Evolutionary conservation across 164 flowering plant genomes (phyloP).

Genomic region (Sedum album): DNA sequence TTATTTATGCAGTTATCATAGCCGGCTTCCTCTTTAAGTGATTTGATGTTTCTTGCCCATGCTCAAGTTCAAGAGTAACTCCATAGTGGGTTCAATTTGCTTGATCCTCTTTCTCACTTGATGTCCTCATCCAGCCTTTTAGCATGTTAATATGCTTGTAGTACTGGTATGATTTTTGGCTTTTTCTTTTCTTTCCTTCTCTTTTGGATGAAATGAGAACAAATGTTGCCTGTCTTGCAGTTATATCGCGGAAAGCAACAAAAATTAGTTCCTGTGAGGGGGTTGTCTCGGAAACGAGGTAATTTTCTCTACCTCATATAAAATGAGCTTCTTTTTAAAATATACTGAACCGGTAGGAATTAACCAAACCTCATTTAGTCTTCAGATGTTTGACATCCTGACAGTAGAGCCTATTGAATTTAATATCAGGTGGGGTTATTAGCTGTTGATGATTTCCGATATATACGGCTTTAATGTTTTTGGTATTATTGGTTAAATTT

Average conservation of each 20-base stretch:
- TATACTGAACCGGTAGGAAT: too few species aligned
- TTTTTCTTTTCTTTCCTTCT: not conserved
- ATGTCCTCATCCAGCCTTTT: not conserved
- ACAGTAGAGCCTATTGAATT: too few species aligned
- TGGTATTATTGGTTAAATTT: too few species aligned
- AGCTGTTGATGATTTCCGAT: not conserved
- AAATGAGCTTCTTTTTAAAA: too few species aligned
- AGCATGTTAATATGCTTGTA: not conserved
- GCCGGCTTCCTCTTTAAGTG: not conserved
- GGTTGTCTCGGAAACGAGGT: not conserved
- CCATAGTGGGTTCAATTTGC: not conserved
- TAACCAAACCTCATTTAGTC: too few species aligned
- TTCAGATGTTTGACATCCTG: too few species aligned
- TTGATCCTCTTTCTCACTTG: not conserved
- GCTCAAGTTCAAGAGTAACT: not conserved
- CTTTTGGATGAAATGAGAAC: not conserved
- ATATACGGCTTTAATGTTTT: too few species aligned
- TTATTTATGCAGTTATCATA: not conserved
- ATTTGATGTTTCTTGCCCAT: not conserved
- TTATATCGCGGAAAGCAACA: too few species aligned
- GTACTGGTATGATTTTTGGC: constrained; percentile 1
- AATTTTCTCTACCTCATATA: not conserved
- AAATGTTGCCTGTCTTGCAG: not conserved
- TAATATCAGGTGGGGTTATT: not conserved
- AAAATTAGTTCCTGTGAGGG: not conserved